Base-by-base conservation (phyloP, 495 filamentous ascomycete genomes). In the Hypomontagnella submonticulosa region DNA sequence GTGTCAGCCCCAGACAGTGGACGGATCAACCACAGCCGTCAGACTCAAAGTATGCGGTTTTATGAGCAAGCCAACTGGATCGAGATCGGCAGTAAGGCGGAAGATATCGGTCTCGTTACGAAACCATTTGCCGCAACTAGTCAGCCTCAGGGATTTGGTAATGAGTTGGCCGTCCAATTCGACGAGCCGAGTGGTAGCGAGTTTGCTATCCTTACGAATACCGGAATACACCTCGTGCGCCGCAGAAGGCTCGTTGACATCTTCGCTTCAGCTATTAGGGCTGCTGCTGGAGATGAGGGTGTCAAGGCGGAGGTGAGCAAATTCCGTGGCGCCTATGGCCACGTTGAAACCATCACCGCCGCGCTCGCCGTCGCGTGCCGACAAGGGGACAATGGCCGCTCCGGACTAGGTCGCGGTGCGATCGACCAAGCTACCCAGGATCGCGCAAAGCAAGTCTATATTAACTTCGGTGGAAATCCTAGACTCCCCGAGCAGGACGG, bases 341-440 rank as follows among this genome's bases (percentile, higher is more conserved):
- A 91, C 1, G 87, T 85, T 1, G 95, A 99, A 73, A 92, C 89
- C 0, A 86, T 92, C 62, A 92, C 96, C 0, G 93, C 93, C 52
- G 92, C 96, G 8, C 82, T 99, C 16, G 96, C 96, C 7, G 95
- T 98, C n/a, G 93, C 93, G 11, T 99, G 95, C 73, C 92, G 94
- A 10, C 92, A 97, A 73, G 92, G 91, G 13, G 84, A 88, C 18
- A 92, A 94, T 67, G 83, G 93, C 42, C 76, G 80, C 9, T 86
- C 87, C 0, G 81, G 88, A 0, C 90, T 92, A 53, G 81, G 85
- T 19, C 86, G 91, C 47, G 51, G 66, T 32, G 80, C 92, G 0
- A 88, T 85, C n/a, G 95, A 97, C 69, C 89, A 90, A 1, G 84
- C 90, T 36, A 89, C 96, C 16, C 79, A 94, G 16, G 92, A 95